phyloP scores from a whole-genome alignment of 2,329 filamentous ascomycete species.

The Myriosclerotinia duriaeana region DNA sequence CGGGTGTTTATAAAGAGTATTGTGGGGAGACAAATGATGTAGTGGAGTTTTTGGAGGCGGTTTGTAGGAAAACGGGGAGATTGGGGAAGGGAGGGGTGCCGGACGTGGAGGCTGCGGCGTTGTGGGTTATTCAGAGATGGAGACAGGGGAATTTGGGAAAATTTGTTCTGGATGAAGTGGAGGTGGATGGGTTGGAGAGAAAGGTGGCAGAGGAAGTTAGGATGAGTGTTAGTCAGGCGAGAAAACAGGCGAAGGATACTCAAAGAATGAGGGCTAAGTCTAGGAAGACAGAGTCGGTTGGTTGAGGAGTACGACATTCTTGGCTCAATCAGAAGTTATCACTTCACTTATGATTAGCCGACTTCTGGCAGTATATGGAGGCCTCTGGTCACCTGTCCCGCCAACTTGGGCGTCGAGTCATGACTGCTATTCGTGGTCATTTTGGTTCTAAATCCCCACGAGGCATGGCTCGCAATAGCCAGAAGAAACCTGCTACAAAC shows the following conservation, averaged over 20 bases:
- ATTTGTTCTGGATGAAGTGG: slow-evolving; percentile 78
- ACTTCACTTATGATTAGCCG: neutral
- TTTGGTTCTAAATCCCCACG: no score
- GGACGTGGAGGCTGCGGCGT: slow-evolving; percentile 69
- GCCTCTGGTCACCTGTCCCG: neutral
- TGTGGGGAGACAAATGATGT: slow-evolving; percentile 80
- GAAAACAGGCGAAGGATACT: slow-evolving; percentile 63
- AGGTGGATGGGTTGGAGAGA: slow-evolving; percentile 57
- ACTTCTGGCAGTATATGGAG: neutral
- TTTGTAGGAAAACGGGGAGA: slow-evolving; percentile 74
- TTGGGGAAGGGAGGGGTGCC: slow-evolving; percentile 70
- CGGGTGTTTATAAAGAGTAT: slow-evolving; percentile 47
- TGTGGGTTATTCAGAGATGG: slow-evolving; percentile 82
- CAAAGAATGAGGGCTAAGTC: slow-evolving; percentile 46
- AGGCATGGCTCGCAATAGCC: no score
- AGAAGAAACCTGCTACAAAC: no score
- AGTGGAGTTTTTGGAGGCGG: slow-evolving; percentile 64
- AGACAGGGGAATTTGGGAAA: slow-evolving; percentile 71
- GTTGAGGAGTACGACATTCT: neutral
- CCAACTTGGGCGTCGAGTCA: no score
- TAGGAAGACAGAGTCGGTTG: neutral
- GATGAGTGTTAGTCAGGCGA: slow-evolving; percentile 67
- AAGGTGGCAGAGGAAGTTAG: slow-evolving; percentile 49
- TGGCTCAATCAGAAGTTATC: neutral
- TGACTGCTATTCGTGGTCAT: no score